Conservation (phyloP, 805 yeast genomes). For the Wickerhamiella australiensis region DNA sequence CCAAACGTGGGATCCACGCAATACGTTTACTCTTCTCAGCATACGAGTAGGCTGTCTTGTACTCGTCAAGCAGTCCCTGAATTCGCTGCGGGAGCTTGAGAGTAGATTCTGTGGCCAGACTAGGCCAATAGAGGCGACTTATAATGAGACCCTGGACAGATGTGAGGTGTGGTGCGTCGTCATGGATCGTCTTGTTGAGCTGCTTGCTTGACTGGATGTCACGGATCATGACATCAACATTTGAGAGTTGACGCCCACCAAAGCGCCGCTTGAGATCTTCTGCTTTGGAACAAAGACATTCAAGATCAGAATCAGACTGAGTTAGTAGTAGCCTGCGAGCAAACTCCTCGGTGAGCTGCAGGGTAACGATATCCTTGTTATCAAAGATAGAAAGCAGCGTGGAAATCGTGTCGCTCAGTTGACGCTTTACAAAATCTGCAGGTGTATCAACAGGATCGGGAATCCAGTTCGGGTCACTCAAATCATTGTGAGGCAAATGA, state of each 20-base stretch:
- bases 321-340: slow-evolving; percentile 43
- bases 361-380: slow-evolving; percentile 50
- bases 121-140: slow-evolving; percentile 76
- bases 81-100: slow-evolving; percentile 41
- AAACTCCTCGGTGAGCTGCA: slow-evolving; percentile 50
- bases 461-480: slow-evolving; percentile 47
- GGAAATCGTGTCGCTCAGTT: slow-evolving; percentile 49
- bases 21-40: slow-evolving; percentile 49
- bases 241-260: slow-evolving; percentile 52
- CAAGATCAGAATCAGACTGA: slow-evolving; percentile 19
- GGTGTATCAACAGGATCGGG: slow-evolving; percentile 88
- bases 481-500: slow-evolving; percentile 24
- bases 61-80: slow-evolving; percentile 29
- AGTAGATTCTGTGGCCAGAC: slow-evolving; percentile 29
- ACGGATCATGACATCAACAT: slow-evolving; percentile 62
- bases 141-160: slow-evolving; percentile 47
- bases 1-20: slow-evolving; percentile 44
- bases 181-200: slow-evolving; percentile 18
- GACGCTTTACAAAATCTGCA: slow-evolving; percentile 58
- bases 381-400: slow-evolving; percentile 63
- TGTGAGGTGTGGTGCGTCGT: slow-evolving; percentile 11
- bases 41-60: slow-evolving; percentile 33
- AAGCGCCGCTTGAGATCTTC: slow-evolving; percentile 48
- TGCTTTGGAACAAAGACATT: slow-evolving; percentile 34
- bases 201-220: slow-evolving; percentile 38